Percentiles rank a stretch among this genome's conserved stretches.
These are phyloP conservation scores for Peronosclerospora sorghi DNA, from an alignment of 352 stramenopile genomes.

Conservation along the genomic window DNA sequence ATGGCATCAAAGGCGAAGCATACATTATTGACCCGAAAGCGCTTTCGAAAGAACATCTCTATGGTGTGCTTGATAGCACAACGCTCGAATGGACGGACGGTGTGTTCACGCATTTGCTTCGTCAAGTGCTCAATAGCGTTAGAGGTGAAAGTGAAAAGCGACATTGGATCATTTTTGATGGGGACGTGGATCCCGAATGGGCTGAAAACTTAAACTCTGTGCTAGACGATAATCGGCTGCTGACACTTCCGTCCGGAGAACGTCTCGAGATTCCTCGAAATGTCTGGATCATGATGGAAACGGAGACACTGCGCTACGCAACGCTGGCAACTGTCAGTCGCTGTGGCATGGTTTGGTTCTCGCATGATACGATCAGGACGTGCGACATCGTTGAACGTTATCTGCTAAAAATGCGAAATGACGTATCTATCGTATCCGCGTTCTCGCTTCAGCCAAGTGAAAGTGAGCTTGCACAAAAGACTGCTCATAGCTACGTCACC, in stretches of 20 bases:
- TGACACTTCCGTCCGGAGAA: constrained; percentile 98
- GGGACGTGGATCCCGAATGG: constrained; percentile 99
- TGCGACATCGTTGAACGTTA: constrained; percentile 87
- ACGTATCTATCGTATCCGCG: constrained; percentile 45
- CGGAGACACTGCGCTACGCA: constrained; percentile 96
- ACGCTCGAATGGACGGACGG: constrained; percentile 99
- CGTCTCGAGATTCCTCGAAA: constrained; percentile 96
- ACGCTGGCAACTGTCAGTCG: constrained; percentile 99
- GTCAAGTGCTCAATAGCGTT: constrained; percentile 95
- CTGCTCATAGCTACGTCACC: constrained; percentile 53
- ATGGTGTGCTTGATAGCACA: constrained; percentile 97
- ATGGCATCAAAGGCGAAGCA: constrained; percentile 94
- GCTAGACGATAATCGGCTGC: constrained; percentile 98
- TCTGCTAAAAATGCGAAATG: constrained; percentile 57
- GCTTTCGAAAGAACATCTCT: constrained; percentile 96
- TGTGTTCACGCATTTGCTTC: constrained; percentile 96
- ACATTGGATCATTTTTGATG: constrained; percentile 99
- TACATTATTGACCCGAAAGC: constrained; percentile 99
- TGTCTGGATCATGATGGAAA: constrained; percentile 99
- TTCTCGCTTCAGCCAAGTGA: constrained; percentile 61
- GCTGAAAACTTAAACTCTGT: constrained; percentile 99
- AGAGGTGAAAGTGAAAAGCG: constrained; percentile 91
- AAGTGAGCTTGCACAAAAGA: constrained; percentile 52
- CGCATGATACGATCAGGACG: constrained; percentile 90
- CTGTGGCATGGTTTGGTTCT: constrained; percentile 99